Evolutionary conservation across 768 basidiomycete genomes (phyloP).

Genomic region (Suillus lakei): DNA sequence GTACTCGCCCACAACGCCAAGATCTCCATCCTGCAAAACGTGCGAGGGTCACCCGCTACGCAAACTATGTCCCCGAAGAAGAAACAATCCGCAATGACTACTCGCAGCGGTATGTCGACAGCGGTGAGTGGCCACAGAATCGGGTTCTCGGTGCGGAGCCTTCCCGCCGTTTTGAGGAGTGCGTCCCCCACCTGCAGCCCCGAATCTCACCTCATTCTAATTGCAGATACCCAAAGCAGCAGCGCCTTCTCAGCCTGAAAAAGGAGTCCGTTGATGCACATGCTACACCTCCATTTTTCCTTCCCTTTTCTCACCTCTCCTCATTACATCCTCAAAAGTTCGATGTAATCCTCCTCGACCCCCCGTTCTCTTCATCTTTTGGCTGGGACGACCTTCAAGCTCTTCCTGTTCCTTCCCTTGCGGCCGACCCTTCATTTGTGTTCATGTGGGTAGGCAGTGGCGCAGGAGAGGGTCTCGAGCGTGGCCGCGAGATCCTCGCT

Average conservation of each 20-base stretch:
- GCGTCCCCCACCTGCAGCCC: slow-evolving; percentile 33
- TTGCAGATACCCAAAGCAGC: slow-evolving; percentile 91
- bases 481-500: slow-evolving; percentile 87
- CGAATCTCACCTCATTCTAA: slow-evolving; percentile 10
- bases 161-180: slow-evolving; percentile 94
- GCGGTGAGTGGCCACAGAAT: slow-evolving; percentile 93
- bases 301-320: slow-evolving; percentile 61
- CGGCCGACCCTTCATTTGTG: slow-evolving; percentile 91
- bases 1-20: slow-evolving; percentile 46
- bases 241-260: slow-evolving; percentile 82
- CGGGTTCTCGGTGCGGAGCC: slow-evolving; percentile 91
- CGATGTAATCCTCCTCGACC: slow-evolving; percentile 91
- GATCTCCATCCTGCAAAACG: slow-evolving; percentile 74
- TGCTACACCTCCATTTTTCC: slow-evolving; percentile 75
- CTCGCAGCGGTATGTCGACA: slow-evolving; percentile 86
- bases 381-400: slow-evolving; percentile 85
- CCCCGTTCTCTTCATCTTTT: slow-evolving; percentile 85
- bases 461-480: slow-evolving; percentile 87
- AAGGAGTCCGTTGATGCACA: slow-evolving; percentile 72
- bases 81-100: slow-evolving; percentile 98
- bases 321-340: slow-evolving; percentile 73
- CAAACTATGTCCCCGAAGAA: slow-evolving; percentile 89
- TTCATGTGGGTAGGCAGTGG: slow-evolving; percentile 97
- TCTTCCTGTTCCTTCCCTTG: slow-evolving; percentile 80
- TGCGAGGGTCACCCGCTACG: slow-evolving; percentile 69